Evolutionary conservation across 805 yeast genomes (phyloP).

Genomic region (Pichia paraexigua): DNA sequence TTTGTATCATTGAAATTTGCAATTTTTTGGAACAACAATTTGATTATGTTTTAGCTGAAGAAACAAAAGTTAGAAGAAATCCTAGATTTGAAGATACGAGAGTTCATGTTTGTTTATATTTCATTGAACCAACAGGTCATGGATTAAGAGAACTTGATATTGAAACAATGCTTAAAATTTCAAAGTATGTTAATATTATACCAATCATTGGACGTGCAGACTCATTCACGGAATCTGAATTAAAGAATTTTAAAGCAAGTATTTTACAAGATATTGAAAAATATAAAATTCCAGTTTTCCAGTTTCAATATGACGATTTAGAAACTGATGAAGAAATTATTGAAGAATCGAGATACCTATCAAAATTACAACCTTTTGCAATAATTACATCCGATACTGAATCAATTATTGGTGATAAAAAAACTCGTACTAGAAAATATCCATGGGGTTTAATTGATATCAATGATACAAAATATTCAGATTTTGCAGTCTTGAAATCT

Average conservation of each 20-base stretch:
- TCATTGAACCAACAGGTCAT: slow-evolving; percentile 70
- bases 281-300: slow-evolving; percentile 66
- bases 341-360: slow-evolving; percentile 57
- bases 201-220: slow-evolving; percentile 70
- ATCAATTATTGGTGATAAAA: slow-evolving; percentile 40
- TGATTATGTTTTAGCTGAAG: slow-evolving; percentile 75
- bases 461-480: slow-evolving; percentile 43
- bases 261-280: slow-evolving; percentile 56
- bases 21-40: slow-evolving; percentile 68
- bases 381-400: slow-evolving; percentile 58
- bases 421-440: slow-evolving; percentile 53
- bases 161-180: slow-evolving; percentile 58
- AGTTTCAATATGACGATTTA: slow-evolving; percentile 63
- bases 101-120: slow-evolving; percentile 66
- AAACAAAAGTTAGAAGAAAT: slow-evolving; percentile 77
- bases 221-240: slow-evolving; percentile 55
- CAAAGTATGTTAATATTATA: slow-evolving; percentile 65
- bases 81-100: slow-evolving; percentile 74
- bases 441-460: slow-evolving; percentile 71
- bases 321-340: slow-evolving; percentile 56
- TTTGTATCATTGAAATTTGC: slow-evolving; percentile 60
- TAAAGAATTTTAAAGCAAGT: slow-evolving; percentile 50
- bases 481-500: slow-evolving; percentile 45
- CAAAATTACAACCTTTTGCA: slow-evolving; percentile 69
- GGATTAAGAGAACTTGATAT: slow-evolving; percentile 71